Base-by-base conservation (phyloP, 2,329 filamentous ascomycete genomes). In the Pochonia chlamydosporia region DNA sequence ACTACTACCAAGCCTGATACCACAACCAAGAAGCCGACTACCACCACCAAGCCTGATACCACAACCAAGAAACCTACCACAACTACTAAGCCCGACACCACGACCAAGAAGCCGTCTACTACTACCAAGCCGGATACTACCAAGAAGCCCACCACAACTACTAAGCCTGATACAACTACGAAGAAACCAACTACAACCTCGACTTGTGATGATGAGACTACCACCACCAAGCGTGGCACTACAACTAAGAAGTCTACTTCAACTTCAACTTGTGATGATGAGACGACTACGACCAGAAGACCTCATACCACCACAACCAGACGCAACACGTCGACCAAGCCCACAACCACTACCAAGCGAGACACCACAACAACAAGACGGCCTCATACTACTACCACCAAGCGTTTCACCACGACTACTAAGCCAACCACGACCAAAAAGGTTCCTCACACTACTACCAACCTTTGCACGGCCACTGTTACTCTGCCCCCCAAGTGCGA, bases 401-500 rank as follows among this genome's bases (percentile, higher is more conserved):
- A 50, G 14, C 49, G 56, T 11, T 48, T 47, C 30, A 41, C 47
- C 37, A 45, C 51, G 23, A 52, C 50, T 11, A n/a, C n/a, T n/a
- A 44, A 49, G 43, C 50, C 44, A n/a, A 52, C 54, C 46, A 56
- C 50, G 5, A 56, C 35, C 21, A 46, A 40, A 20, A 23, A 37
- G 2, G 24, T 33, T 13, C 28, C 61, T 24, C 69, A 64, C 20
- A 68, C 67, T 14, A 62, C 59, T 24, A 60, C 62, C 33, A 57
- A 68, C n/a, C 59, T 74, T 44, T 80, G 76, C 62, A 75, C 71
- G 9, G 63, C 68, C 41, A 77, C 73, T 21, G 59, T 64, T 21
- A 66, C 69, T 10, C 59, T 69, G 21, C 70, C 74, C 9, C 61
- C 73, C 41, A 66, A 62, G 25, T 80, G 76, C 61, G 76, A 80